Base-by-base conservation (phyloP, 108 stramenopile genomes). In the Asterionellopsis glacialis region DNA sequence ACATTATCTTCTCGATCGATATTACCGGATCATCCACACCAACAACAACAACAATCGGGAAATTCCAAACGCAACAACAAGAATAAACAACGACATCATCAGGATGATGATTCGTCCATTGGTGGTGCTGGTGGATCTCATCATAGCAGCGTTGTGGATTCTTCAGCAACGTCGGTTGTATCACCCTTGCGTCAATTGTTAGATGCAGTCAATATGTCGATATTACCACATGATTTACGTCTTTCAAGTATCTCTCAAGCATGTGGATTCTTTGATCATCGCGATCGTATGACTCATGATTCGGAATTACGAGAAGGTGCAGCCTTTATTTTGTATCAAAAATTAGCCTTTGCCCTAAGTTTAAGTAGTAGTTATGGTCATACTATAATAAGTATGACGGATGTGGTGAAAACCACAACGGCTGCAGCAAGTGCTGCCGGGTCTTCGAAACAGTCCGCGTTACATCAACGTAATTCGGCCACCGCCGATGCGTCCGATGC, bases 171-270 rank as follows among this genome's bases (percentile, higher is more conserved):
- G 5, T 57, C 56, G 15, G 56, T 57, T 26, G 60, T 73, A 19
- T 70, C 76, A 25, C 72, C 76, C 11, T 26, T 74, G 12, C 71
- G 76, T 16, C 76, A 74, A 62, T 42, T 77, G 0, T 45, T 77
- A 10, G 76, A 77, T 69, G 77, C 73, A 6, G 51, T 79, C 43
- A 77, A 77, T 57, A 75, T 79, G 74, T 66, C 64, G 42, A 79
- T 79, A 15, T 41, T 79, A 21, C 74, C 78, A 53, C 47, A 70
- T 33, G 61, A 74, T 5, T 43, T 79, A 1, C 74, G 78, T 24
- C 48, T 79, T 1, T 64, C 74, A 0, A 64, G 68, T 1, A 12
- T 79, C 1, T 49, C 67, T 6, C 74, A 79, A 49, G 74, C 78
- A 19, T 44, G 61, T 24, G 71, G 71, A 52, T 75, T 75, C 39